Evolutionary conservation across 2,329 filamentous ascomycete genomes (phyloP), one percentile per base, ranked within the genome.

Genomic region (Microsporum audouinii): DNA sequence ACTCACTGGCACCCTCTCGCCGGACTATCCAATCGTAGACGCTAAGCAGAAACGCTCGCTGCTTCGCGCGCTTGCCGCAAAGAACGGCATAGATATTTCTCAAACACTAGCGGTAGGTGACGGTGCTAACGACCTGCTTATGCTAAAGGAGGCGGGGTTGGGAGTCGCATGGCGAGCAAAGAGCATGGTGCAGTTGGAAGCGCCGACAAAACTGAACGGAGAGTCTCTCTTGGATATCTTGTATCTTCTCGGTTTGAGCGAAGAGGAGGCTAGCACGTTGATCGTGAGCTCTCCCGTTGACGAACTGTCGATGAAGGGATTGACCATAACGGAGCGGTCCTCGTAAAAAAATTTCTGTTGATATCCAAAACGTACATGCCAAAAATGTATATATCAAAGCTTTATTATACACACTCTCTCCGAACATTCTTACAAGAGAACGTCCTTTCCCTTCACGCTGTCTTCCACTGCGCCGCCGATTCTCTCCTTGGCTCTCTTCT

Each of bases 91-190:
- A 31, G 71, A 77, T 1, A 71, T 82, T 6, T 77, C 80, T 5
- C 79, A 83, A 67, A 80, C 80, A 2, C 71, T 86, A 36, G 80
- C 80, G 10, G 79, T 87, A 1, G 84, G 84, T 7, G 84, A 87
- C 66, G 84, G 84, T 38, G 84, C 83, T 29, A 87, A 87, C 65
- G 84, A 87, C 67, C 73, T 87, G 31, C 79, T 80, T 14, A 87
- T 87, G 84, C 82, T 87, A 72, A 76, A 80, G 57, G 78, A 80
- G 5, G 83, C 84, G 4, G 84, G 82, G 5, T 69, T 86, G 49
- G 84, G 84, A 7, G 78, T 86, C 5, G 84, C 84, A 5, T 85
- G 84, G 74, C 80, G 82, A 64, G 84, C 84, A 34, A 87, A 87
- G 75, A 79, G 78, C 57, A 84, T 80, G 69, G 84, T 87, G 49